phyloP scores from a whole-genome alignment of 768 basidiomycete genomes.

The Boletales sp. region DNA sequence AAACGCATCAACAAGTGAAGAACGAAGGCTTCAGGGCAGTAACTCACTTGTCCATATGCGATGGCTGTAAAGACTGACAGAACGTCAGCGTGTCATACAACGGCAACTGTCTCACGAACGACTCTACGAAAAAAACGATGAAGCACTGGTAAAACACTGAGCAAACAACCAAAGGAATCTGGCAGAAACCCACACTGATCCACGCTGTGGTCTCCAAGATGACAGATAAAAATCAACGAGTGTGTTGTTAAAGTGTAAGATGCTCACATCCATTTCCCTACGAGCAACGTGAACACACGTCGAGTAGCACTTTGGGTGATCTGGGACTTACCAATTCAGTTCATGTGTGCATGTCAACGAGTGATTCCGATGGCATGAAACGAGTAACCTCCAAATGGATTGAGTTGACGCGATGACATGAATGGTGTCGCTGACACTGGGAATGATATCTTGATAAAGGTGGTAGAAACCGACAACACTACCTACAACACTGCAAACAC shows the following conservation, averaged over 20 bases:
- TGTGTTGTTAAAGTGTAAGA: not conserved
- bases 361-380: conserved; percentile 1
- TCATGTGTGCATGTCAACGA: not conserved
- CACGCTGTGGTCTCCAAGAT: not conserved
- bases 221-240: not conserved
- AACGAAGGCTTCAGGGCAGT: not conserved
- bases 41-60: conserved; percentile 16
- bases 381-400: not conserved
- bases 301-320: not conserved
- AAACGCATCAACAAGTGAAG: not conserved
- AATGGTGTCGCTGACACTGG: conserved; percentile 7
- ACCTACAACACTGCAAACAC: conserved; percentile 6
- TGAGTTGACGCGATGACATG: conserved; percentile 4
- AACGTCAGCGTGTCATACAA: not conserved
- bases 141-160: conserved; percentile 1
- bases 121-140: conserved; percentile 1
- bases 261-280: conserved; percentile 9
- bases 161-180: not conserved
- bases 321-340: not conserved
- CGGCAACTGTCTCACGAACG: not conserved
- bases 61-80: conserved; percentile 10
- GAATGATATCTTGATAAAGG: not conserved
- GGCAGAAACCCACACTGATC: not conserved
- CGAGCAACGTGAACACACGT: not conserved
- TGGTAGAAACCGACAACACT: not conserved